Evolutionary conservation across 1,284 basidiomycete species (phyloP), one percentile per base, ranked within the genome.

Genomic region (Sporisorium iseilematis-ciliati): DNA sequence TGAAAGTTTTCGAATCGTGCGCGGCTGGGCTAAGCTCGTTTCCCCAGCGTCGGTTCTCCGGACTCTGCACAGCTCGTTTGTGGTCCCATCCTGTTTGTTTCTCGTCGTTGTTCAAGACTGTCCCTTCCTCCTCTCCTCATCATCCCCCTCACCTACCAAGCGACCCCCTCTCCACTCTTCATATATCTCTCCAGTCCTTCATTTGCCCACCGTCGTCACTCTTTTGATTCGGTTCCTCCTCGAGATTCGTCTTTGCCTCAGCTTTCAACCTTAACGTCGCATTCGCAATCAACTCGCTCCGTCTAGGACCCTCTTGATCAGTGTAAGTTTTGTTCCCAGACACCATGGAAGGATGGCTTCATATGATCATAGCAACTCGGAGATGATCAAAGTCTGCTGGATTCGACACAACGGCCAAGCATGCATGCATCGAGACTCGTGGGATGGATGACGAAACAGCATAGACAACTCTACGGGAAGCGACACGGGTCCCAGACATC

Each of bases 121-220:
- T n/a, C n/a, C n/a, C n/a, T n/a, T n/a, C 12, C 18, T 43, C 21
- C 25, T 46, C 60, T 53, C 25, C 2, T 38, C 23, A 41, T 53
- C 29, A 46, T 18, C 38, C 25, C 45, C 31, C 31, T 38, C 46
- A 18, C 18, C 46, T n/a, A 33, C 14, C 48, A 31, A 49, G 2
- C 20, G 10, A 29, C 29, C 21, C 46, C 18, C 46, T 40, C 45
- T 20, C 26, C 41, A 29, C 26, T 41, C 35, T 20, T 21, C 26
- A 38, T 25, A 16, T 25, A 3, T 46, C 53, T 14, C 31, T 21
- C 20, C 43, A n/a, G 8, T 33, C 25, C 40, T 41, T 29, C 35
- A 16, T 14, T 38, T 16, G 54, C 63, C 50, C 59, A 63, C 69
- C 59, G 25, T 66, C 56, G 69, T 72, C 69, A 72, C 63, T 72